Evolutionary conservation across 306 rosid species (phyloP).

Genomic region (Hippophae rhamnoides): DNA sequence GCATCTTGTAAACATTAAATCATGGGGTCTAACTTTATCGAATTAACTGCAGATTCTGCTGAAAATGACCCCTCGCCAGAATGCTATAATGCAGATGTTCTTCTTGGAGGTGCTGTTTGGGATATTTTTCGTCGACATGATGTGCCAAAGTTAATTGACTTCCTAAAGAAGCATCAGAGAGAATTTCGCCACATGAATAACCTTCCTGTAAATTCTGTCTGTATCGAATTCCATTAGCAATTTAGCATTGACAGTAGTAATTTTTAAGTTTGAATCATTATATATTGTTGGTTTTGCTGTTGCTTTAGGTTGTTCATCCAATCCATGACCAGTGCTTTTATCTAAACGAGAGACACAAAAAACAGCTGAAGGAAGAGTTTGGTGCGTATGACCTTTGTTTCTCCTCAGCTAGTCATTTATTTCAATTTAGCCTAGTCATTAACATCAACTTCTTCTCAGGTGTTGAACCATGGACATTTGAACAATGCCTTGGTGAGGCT

Average conservation of each 20-base stretch:
- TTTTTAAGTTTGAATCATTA: slow-evolving; percentile 2
- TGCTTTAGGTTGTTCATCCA: slow-evolving; percentile 54
- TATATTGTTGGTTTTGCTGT: slow-evolving; percentile 17
- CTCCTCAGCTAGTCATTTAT: slow-evolving; percentile 4
- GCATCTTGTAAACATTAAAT: background rate
- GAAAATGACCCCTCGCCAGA: background rate
- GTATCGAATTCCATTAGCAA: slow-evolving; percentile 7
- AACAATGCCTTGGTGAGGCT: slow-evolving; percentile 61
- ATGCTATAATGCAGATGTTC: slow-evolving; percentile 19
- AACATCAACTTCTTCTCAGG: slow-evolving; percentile 24
- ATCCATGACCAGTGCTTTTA: slow-evolving; percentile 55
- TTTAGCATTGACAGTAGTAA: background rate
- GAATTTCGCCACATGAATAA: slow-evolving; percentile 43
- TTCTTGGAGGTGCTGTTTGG: slow-evolving; percentile 54
- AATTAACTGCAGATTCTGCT: background rate
- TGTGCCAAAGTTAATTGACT: slow-evolving; percentile 46
- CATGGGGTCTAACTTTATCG: background rate
- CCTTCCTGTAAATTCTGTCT: slow-evolving; percentile 44
- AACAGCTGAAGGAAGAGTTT: slow-evolving; percentile 48
- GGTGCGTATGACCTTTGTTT: slow-evolving; percentile 27
- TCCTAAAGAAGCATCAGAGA: slow-evolving; percentile 38
- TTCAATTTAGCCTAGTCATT: slow-evolving; percentile 1
- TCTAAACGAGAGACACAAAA: slow-evolving; percentile 50
- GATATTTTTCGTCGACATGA: slow-evolving; percentile 66
- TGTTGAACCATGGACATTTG: slow-evolving; percentile 63